These are phyloP conservation scores for Pyracantha coccinea DNA, from an alignment of 331 rosid species.

Conservation along the genomic window DNA sequence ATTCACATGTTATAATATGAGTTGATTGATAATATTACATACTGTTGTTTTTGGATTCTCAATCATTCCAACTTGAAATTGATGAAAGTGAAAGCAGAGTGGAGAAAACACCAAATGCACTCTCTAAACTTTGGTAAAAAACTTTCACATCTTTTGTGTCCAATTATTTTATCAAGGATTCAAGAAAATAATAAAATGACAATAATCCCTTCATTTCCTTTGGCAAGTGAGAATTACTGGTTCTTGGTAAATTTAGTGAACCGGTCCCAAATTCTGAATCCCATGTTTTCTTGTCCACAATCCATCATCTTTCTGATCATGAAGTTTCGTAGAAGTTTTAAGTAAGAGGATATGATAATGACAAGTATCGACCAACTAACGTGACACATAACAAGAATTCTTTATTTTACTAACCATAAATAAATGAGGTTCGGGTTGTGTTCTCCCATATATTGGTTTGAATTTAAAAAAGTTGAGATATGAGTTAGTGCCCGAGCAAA, in stretches of 20 bases:
- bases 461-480: neutral
- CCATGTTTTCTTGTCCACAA: conserved; percentile 2
- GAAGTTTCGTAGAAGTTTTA: conserved; percentile 25
- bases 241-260: too few species aligned
- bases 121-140: neutral
- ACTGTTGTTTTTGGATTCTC: neutral
- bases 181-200: neutral
- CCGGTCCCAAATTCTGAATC: neutral
- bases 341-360: neutral
- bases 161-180: neutral
- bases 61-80: neutral
- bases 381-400: too few species aligned
- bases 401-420: too few species aligned
- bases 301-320: neutral
- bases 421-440: too few species aligned
- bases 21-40: too few species aligned
- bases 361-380: neutral
- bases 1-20: too few species aligned
- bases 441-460: too few species aligned
- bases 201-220: too few species aligned
- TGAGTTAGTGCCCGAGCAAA: too few species aligned
- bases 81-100: neutral
- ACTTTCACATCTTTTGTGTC: neutral
- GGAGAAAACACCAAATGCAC: neutral
- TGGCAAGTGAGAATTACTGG: too few species aligned